These are phyloP conservation scores for Meredithiella fracta DNA, from an alignment of 2,329 filamentous ascomycete species.

Conservation along the genomic window DNA sequence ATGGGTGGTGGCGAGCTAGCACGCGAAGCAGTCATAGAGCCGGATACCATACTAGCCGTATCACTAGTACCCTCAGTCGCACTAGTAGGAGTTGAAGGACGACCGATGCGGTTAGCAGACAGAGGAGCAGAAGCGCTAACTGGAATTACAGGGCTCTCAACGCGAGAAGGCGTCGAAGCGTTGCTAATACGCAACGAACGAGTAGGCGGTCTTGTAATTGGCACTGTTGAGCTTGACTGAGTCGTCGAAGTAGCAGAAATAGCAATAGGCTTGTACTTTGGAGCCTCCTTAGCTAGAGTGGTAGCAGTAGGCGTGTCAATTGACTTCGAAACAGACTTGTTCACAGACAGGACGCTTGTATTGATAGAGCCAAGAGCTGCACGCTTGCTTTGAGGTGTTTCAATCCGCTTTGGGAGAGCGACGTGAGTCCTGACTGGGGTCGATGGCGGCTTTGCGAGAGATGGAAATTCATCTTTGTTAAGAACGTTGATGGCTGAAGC, in stretches of 20 bases:
- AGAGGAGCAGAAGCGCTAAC: slow-evolving; percentile 29
- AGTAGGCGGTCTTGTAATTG: neutral
- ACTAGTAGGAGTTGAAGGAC: slow-evolving; percentile 24
- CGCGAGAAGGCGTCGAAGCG: neutral
- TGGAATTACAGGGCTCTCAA: neutral
- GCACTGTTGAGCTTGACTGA: neutral
- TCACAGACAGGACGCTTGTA: neutral
- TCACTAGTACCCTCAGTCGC: slow-evolving; percentile 62
- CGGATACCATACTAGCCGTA: slow-evolving; percentile 56
- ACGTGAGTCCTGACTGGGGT: neutral
- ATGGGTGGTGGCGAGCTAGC: slow-evolving; percentile 51
- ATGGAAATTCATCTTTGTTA: slow-evolving; percentile 46
- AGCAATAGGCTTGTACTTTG: neutral
- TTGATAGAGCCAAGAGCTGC: slow-evolving; percentile 1
- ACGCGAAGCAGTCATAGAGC: slow-evolving; percentile 49
- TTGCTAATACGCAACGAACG: slow-evolving; percentile 1
- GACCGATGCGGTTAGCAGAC: slow-evolving; percentile 5
- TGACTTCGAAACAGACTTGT: neutral
- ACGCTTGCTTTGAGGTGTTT: slow-evolving; percentile 9
- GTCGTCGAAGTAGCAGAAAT: neutral
- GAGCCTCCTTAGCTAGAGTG: neutral
- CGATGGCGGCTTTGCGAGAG: slow-evolving; percentile 3
- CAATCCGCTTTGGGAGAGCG: neutral
- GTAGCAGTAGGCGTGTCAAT: neutral
- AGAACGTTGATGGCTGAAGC: slow-evolving; percentile 20